A percentile compares a stretch with the other conserved stretches of the same genome.
Evolutionary conservation across 1,139 yeast species (phyloP).

Genomic region (Yamadazyma atlantica): DNA sequence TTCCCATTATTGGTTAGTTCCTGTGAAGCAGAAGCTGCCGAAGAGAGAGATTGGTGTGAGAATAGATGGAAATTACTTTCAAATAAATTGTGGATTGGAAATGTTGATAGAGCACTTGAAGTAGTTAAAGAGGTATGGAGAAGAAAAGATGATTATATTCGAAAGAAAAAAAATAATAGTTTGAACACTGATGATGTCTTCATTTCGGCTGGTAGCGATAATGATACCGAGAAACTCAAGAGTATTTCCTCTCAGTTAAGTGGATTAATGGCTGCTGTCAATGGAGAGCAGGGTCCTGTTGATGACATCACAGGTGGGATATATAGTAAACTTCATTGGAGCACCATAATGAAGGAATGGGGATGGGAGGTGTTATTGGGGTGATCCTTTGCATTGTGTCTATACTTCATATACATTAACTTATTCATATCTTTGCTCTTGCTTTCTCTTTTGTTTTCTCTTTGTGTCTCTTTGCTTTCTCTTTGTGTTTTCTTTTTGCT

Average conservation of each 20-base stretch:
- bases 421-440: neutral
- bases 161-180: conserved; percentile 20
- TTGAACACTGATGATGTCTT: conserved; percentile 14
- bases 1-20: conserved; percentile 64
- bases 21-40: conserved; percentile 59
- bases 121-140: conserved; percentile 73
- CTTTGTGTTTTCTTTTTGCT: too few relatives aligned
- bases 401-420: too few relatives aligned
- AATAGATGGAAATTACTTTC: conserved; percentile 58
- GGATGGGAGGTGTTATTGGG: conserved; percentile 68
- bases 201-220: conserved; percentile 18
- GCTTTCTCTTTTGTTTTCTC: neutral
- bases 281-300: conserved; percentile 27
- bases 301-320: conserved; percentile 43
- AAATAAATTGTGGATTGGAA: conserved; percentile 61
- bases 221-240: conserved; percentile 22
- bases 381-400: conserved; percentile 10
- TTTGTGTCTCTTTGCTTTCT: neutral
- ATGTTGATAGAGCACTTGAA: conserved; percentile 62
- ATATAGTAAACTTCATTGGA: conserved; percentile 63
- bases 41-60: conserved; percentile 62
- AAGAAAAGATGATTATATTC: conserved; percentile 47
- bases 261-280: conserved; percentile 45
- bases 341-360: conserved; percentile 70
- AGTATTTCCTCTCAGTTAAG: conserved; percentile 37